These are phyloP conservation scores for Cruciata laevipes DNA, from an alignment of 257 asterid genomes.

Conservation along the genomic window DNA sequence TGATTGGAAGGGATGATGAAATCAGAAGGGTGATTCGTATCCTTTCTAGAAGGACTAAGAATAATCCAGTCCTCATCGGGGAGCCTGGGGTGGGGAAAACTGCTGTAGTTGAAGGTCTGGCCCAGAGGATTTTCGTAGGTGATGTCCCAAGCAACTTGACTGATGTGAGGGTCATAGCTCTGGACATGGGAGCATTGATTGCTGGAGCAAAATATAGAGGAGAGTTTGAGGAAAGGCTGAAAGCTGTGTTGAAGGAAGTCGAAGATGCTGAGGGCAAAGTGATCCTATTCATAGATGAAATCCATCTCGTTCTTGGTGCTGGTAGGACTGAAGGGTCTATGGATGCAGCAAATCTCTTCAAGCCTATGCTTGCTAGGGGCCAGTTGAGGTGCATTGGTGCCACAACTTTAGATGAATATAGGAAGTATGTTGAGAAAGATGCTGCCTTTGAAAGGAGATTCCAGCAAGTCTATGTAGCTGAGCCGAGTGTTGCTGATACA, in stretches of 20 bases:
- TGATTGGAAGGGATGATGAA: constrained; percentile 34
- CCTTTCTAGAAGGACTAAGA: constrained; percentile 29
- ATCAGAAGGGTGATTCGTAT: constrained; percentile 27
- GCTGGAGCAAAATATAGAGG: constrained; percentile 35
- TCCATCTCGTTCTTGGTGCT: constrained; percentile 30
- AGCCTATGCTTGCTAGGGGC: constrained; percentile 36
- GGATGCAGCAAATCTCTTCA: constrained; percentile 37
- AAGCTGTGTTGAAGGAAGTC: constrained; percentile 26
- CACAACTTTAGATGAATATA: constrained; percentile 29
- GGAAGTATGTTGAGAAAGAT: constrained; percentile 35
- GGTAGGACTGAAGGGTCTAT: constrained; percentile 32
- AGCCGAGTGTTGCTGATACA: constrained; percentile 32
- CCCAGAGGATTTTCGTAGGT: constrained; percentile 26
- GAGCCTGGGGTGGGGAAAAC: constrained; percentile 36
- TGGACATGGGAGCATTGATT: constrained; percentile 36
- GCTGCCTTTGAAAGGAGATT: constrained; percentile 37
- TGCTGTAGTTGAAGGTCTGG: constrained; percentile 34
- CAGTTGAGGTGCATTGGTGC: constrained; percentile 35
- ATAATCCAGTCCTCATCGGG: constrained; percentile 31
- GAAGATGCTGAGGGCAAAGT: constrained; percentile 33
- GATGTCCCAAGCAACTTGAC: constrained; percentile 26
- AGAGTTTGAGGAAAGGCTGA: constrained; percentile 33
- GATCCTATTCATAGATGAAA: constrained; percentile 33
- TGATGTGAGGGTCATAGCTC: constrained; percentile 22
- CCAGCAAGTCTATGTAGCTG: constrained; percentile 35